Conservation (phyloP, 192 early-diverging fungal species). For the Coemansia sp. region DNA sequence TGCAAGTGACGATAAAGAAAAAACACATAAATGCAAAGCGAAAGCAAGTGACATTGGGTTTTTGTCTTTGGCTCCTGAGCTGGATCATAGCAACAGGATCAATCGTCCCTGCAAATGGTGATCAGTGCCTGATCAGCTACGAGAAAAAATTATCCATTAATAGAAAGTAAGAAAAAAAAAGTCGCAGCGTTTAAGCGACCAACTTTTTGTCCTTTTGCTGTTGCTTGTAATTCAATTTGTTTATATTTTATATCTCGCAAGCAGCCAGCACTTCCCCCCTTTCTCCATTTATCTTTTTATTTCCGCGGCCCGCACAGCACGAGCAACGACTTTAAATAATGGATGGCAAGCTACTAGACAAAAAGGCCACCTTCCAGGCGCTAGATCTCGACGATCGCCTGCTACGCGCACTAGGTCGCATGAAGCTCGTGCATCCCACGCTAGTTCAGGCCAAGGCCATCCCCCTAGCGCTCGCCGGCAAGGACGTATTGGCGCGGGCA, state of each 20-base stretch:
- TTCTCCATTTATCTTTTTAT: neutral
- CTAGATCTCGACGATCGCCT: conserved; percentile 89
- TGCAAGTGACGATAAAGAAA: neutral
- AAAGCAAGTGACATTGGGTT: neutral
- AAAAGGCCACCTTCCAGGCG: conserved; percentile 53
- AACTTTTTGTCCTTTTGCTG: neutral
- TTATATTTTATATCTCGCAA: neutral
- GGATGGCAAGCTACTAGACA: conserved; percentile 55
- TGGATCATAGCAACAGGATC: neutral
- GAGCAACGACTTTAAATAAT: conserved; percentile 8
- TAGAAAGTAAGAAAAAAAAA: neutral
- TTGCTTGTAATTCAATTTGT: neutral
- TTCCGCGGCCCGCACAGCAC: neutral
- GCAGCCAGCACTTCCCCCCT: neutral
- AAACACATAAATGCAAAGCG: neutral
- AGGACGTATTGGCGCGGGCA: conserved; percentile 90
- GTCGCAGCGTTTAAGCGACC: neutral
- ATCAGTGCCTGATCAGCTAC: neutral
- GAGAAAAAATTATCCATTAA: neutral
- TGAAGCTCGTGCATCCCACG: conserved; percentile 83
- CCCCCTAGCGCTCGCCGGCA: conserved; percentile 86
- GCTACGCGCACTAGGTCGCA: conserved; percentile 77
- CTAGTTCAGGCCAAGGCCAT: conserved; percentile 86
- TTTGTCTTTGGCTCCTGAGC: neutral
- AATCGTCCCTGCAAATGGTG: neutral